A percentile compares a stretch with the other conserved stretches of the same genome.
phyloP scores from a whole-genome alignment of 139 green algal species.

The Chlamydomonas eustigma region DNA sequence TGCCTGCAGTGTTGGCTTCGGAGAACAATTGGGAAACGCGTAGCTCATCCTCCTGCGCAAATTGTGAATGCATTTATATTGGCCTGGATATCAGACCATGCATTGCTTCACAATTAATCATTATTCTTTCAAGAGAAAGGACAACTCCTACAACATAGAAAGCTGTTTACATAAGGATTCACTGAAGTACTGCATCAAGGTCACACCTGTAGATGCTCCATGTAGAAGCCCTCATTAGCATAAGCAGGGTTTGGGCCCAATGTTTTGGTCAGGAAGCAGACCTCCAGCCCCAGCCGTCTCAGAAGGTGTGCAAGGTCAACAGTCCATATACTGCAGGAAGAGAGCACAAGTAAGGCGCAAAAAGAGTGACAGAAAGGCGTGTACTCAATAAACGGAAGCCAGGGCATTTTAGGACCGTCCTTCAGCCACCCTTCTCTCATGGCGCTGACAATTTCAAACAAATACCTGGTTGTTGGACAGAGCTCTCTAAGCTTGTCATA shows the following conservation, averaged over 20 bases:
- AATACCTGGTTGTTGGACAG: conserved; percentile 60
- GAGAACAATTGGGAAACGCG: conserved; percentile 76
- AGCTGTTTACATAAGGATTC: too few relatives aligned
- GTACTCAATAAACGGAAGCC: too few relatives aligned
- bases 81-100: too few relatives aligned
- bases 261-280: conserved; percentile 70
- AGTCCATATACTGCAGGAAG: conserved; percentile 86
- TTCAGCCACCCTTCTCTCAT: not conserved
- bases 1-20: conserved; percentile 41
- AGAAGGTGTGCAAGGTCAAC: conserved; percentile 88
- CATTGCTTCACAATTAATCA: too few relatives aligned
- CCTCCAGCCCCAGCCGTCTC: conserved; percentile 53
- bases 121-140: too few relatives aligned
- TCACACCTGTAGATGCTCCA: conserved; percentile 26
- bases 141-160: too few relatives aligned
- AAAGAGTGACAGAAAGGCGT: not conserved
- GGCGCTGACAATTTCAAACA: too few relatives aligned
- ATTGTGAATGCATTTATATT: not conserved
- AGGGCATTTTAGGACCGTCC: too few relatives aligned
- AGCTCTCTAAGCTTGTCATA: conserved; percentile 50
- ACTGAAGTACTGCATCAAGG: too few relatives aligned
- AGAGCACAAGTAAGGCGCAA: not conserved
- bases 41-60: conserved; percentile 56
- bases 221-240: conserved; percentile 82
- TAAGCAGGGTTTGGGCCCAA: conserved; percentile 82